A percentile compares a stretch with the other conserved stretches of the same genome.
Conservation (phyloP, 805 yeast genomes). For the Wickerhamomyces sydowiorum region DNA sequence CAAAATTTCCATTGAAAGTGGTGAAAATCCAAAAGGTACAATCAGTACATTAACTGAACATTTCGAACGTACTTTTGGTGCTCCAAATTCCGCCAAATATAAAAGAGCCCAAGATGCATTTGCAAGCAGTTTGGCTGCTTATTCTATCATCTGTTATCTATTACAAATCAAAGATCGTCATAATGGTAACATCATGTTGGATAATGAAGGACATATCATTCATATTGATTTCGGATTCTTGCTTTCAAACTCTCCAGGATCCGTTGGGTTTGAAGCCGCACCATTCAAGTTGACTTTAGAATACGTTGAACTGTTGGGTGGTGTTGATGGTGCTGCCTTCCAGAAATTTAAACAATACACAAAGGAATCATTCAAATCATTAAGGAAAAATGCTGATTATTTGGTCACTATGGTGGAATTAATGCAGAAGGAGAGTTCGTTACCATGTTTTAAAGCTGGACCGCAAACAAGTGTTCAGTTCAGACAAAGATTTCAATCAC, state of each 20-base stretch:
- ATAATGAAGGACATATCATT: slow-evolving; percentile 89
- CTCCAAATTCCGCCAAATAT: slow-evolving; percentile 44
- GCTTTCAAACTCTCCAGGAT: slow-evolving; percentile 92
- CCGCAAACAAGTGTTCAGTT: slow-evolving; percentile 74
- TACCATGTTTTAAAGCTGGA: slow-evolving; percentile 92
- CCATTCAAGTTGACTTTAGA: slow-evolving; percentile 92
- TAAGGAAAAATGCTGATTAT: slow-evolving; percentile 70
- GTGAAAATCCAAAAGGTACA: slow-evolving; percentile 64
- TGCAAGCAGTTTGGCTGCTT: slow-evolving; percentile 82
- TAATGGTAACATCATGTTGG: slow-evolving; percentile 96
- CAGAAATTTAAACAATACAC: slow-evolving; percentile 54
- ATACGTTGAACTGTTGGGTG: slow-evolving; percentile 85
- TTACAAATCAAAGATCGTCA: slow-evolving; percentile 94
- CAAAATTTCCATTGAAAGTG: slow-evolving; percentile 58
- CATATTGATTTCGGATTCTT: slow-evolving; percentile 95
- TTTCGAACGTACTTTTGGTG: slow-evolving; percentile 72
- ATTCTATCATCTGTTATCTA: slow-evolving; percentile 84
- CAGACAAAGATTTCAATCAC: slow-evolving; percentile 76
- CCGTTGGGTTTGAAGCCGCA: slow-evolving; percentile 96
- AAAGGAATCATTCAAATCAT: slow-evolving; percentile 66
- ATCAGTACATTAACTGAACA: slow-evolving; percentile 76
- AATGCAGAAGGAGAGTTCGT: slow-evolving; percentile 85
- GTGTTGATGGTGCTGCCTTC: slow-evolving; percentile 57
- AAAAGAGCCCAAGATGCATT: slow-evolving; percentile 79
- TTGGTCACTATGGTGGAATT: slow-evolving; percentile 80